Evolutionary conservation across 2,329 filamentous ascomycete genomes (phyloP), one percentile per base, ranked within the genome.

Genomic region (Fusarium neocosmosporiellum): DNA sequence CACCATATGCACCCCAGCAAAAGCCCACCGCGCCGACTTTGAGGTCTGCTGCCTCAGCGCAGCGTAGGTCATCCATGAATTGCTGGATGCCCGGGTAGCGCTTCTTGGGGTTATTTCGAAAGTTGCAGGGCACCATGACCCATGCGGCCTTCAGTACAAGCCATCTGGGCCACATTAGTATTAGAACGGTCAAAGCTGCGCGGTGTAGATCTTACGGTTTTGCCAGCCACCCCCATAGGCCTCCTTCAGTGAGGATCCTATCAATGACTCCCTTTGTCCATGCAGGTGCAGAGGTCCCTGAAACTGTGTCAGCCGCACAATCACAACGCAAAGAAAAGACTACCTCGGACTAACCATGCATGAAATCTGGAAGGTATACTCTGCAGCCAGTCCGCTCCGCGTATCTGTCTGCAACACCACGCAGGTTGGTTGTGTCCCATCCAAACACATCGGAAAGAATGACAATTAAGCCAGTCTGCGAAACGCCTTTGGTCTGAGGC

Each of bases 41-140:
- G 20, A 41, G 37, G 57, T 34, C 37, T 37, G 27, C 57, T 37
- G 36, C 57, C 57, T 59, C 57, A 13, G 24, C 27, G 37, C 57
- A 59, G 57, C 57, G 57, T 18, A 59, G 29, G 37, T 59, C 57
- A 46, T 46, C 57, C 57, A 59, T 59, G 36, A 59, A 59, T 31
- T 59, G 43, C 24, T 9, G 57, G 57, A 59, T 33, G 57, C 7
- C 37, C 29, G 57, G 57, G 31, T 59, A 59, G 16, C 57, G 57
- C 57, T 46, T 59, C 27, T 33, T 29, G 22, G 57, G 36, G 37
- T 39, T 41, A n/a, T 59, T 59, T 59, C 57, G 37, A 46, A 59
- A 31, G 14, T 46, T 59, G 37, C 22, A 59, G 37, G 57, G 57
- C 13, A 59, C 14, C 36, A 59, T 39, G 37, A 46, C 37, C 10